Base-by-base conservation (phyloP, 2,329 filamentous ascomycete genomes). In the Chaetothyriales sp. region DNA sequence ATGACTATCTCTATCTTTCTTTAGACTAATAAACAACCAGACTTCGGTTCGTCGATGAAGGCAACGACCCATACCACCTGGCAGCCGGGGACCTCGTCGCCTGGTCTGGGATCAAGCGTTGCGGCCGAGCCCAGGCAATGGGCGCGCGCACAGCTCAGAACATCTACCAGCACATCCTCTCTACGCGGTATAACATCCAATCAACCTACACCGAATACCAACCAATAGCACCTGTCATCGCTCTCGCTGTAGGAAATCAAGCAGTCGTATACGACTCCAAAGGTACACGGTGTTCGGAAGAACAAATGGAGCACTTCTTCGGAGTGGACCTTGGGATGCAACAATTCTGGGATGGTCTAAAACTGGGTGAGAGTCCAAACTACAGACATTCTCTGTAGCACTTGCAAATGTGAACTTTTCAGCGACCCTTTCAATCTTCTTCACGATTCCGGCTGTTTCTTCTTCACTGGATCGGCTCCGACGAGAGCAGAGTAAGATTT, bases 41-140 rank as follows among this genome's bases (percentile, higher is more conserved):
- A 48, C 68, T 85, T 5, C 70, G 73, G 58, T 81, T 85, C 64
- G 66, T 37, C 4, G 29, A 37, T 10, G 8, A 37, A 37, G 29
- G 73, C 1, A 83, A 86, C 56, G 67, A 76, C 13, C 68, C 70
- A 0, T 66, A 68, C 25, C 85, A 89, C 65, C 84, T 83, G 60
- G 84, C 81, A 13, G 73, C 79, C 19, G 86, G 86, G 15, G 86
- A 90, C 63, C 70, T 85, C 15, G 77, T 76, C 29, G 70, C 72
- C 47, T 89, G 86, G 85, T 77, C 82, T 0, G 85, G 85, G 44
- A 88, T 90, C 69, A 89, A 88, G 71, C 82, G 86, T 45, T 86
- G 82, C 60, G 85, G 86, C 20, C 78, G 73, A 15, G 86, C 86
- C 33, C 86, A 89, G 76, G 78, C 85, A 62, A 81, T 82, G 72